Evolutionary conservation across 140 eudicot genomes (phyloP).

Genomic region (Stevia rebaudiana): DNA sequence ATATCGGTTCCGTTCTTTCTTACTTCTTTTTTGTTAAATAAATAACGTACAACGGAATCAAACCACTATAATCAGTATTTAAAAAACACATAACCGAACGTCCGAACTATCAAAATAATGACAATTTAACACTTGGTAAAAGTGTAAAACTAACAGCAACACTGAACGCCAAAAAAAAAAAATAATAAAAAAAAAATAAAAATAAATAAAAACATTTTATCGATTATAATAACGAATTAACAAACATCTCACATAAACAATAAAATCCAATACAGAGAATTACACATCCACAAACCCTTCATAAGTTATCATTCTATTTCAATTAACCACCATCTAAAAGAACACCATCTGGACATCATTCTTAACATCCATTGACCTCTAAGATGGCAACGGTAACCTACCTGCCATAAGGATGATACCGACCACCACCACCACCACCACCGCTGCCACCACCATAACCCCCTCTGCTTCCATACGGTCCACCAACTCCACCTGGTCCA

Average conservation of each 20-base stretch:
- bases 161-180: too few relatives aligned
- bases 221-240: constrained; percentile 23
- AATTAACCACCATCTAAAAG: constrained; percentile 14
- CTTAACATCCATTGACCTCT: background rate
- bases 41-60: too few relatives aligned
- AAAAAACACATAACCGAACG: too few relatives aligned
- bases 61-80: too few relatives aligned
- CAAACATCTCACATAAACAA: constrained; percentile 26
- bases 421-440: constrained; percentile 48
- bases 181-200: background rate
- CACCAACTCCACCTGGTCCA: constrained; percentile 22
- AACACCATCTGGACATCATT: constrained; percentile 18
- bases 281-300: constrained; percentile 25
- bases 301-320: constrained; percentile 21
- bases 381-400: constrained; percentile 43
- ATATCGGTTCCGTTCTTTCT: too few relatives aligned
- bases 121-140: too few relatives aligned
- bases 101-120: too few relatives aligned
- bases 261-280: constrained; percentile 27
- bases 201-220: background rate
- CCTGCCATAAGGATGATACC: constrained; percentile 89
- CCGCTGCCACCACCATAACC: constrained; percentile 68
- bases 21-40: too few relatives aligned
- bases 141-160: too few relatives aligned
- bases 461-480: constrained; percentile 15